Conservation (phyloP, 2,329 filamentous ascomycete genomes). For the Colletotrichum tabaci region DNA sequence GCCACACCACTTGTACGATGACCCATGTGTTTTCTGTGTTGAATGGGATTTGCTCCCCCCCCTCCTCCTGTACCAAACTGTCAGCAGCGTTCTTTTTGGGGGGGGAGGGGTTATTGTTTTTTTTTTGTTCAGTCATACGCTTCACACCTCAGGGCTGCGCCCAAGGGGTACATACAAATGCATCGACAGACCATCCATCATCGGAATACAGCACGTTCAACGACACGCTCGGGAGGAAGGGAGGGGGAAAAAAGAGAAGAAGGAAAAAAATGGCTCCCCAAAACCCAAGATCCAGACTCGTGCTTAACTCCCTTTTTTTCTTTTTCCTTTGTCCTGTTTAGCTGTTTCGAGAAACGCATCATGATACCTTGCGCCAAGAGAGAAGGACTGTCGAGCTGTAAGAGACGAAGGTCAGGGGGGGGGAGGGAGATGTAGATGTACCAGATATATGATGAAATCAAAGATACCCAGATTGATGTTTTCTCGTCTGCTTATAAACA, state of each 20-base stretch:
- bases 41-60: not conserved
- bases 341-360: not conserved
- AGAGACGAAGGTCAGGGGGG: not conserved
- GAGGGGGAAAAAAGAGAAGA: not conserved
- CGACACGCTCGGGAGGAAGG: not conserved
- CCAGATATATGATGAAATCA: constrained; percentile 18
- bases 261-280: not conserved
- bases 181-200: constrained; percentile 3
- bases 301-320: not conserved
- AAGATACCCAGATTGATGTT: constrained; percentile 39
- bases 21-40: not conserved
- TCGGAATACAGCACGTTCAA: constrained; percentile 26
- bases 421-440: constrained; percentile 1
- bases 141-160: constrained; percentile 27
- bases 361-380: constrained; percentile 27
- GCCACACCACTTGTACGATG: not conserved
- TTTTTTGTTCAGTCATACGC: not conserved
- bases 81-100: not conserved
- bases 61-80: constrained; percentile 10
- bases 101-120: too few species aligned
- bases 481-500: not conserved
- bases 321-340: not conserved
- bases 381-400: not conserved
- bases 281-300: not conserved
- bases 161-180: constrained; percentile 6